Base-by-base conservation (phyloP, 164 flowering plant species). In the Stephania yunnanensis region DNA sequence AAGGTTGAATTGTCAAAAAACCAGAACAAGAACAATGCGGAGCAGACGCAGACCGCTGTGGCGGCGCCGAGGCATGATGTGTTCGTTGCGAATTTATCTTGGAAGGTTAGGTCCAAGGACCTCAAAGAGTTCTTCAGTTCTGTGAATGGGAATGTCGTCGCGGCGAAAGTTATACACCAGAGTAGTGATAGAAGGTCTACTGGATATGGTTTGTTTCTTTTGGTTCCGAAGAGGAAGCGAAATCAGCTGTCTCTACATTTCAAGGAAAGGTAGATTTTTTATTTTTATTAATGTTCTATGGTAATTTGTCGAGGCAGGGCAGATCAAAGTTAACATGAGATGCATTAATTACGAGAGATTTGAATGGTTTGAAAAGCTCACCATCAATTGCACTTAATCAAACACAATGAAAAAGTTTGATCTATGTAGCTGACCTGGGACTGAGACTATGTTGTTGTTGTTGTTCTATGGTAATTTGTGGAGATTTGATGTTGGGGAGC, bases 201-300 rank as follows among this genome's bases (percentile, higher is more conserved):
- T 48, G 98, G 98, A 0, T 91, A 91, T 85, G 98, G 50, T 94
- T 90, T 82, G 93, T 94, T 65, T 79, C 91, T 17, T 92, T 88
- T 81, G 69, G 75, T 75, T 74, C 90, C 30, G 87, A 83, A 81
- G 88, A 85, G 64, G 90, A 84, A 31, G 94, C 93, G 4, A 89
- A 89, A 31, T 87, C 84, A 29, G 96, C 98, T 1, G 84, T 91
- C 53, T 68, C 84, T 74, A 80, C 86, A 53, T 89, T 87, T 64
- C 84, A 89, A 74, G 94, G 91, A 58, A 92, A 92, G 95, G 98
- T 94, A 84, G 79, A 71, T 72, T 48, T 70, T 71, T 30, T 75
- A 19, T 4, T 58, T 36, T 36, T 36, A 4, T 36, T 36, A 36
- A 36, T 36, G 42, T 36, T 6, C 0, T 64, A 72, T 74, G 46